Evolutionary conservation across 179 eudicot species (phyloP), one percentile per base, ranked within the genome.

Genomic region (Beta lomatogona): DNA sequence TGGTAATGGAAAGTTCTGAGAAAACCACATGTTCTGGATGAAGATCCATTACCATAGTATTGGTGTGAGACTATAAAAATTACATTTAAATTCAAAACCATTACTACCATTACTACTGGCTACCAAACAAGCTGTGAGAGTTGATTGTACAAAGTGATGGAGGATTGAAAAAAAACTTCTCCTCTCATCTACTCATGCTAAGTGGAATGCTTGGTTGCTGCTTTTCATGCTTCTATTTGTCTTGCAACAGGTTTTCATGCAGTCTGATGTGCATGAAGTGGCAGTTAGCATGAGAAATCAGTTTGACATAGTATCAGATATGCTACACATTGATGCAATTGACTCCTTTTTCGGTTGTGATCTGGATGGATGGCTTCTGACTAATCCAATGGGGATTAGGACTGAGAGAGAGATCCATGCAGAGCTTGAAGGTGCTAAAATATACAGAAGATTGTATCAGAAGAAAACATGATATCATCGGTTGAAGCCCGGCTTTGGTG

Each of bases 391-490:
- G 97, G 97, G 92, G 64, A 92, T 96, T 86, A 88, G 98, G 82
- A 94, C 97, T 0, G 98, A 96, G 79, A 90, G 99, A 73, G 99
- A 96, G 90, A 89, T 96, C 31, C 94, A 94, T 77, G 98, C 98
- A 11, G 97, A 94, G 83, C 77, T 87, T 54, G 98, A 96, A 89
- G 97, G 98, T 66, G 87, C 91, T 21, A 89, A 77, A 77, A 91
- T 94, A 36, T 94, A 92, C 83, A 84, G 97, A 84, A 89, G 99
- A 79, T 6, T 96, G 90, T 96, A 96, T 83, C 92, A 86, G 82
- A 94, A 94, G 84, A 70, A 48, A 67, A 71, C 85, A 50, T 84
- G 60, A 82, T 70, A 53, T 36, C 75, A 61, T 31, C 15, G 19
- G 57, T 16, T 60, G 15, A 71, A 76, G 58, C 81, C 73, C 41